These are phyloP conservation scores for Amyloporia xantha DNA, from an alignment of 768 basidiomycete species.

Conservation along the genomic window DNA sequence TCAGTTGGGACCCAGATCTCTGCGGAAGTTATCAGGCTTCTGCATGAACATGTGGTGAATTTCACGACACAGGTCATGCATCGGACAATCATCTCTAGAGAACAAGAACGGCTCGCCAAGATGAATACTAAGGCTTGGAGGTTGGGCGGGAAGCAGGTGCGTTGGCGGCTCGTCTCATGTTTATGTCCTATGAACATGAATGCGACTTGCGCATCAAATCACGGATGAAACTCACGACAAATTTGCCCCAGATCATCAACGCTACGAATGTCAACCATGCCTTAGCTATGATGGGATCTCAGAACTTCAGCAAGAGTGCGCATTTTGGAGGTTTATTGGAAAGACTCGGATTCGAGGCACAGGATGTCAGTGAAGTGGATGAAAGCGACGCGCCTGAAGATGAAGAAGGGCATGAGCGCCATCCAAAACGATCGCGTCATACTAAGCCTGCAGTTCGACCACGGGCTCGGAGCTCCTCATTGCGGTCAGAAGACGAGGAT, in stretches of 20 bases:
- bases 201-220: not conserved
- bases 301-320: slow-evolving; percentile 29
- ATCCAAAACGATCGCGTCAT: too few species aligned
- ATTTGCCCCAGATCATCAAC: slow-evolving; percentile 20
- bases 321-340: slow-evolving; percentile 34
- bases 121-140: slow-evolving; percentile 56
- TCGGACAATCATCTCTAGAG: slow-evolving; percentile 45
- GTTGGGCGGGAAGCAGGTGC: slow-evolving; percentile 35
- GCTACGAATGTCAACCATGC: slow-evolving; percentile 40
- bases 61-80: slow-evolving; percentile 49
- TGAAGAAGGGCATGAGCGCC: not conserved
- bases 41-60: slow-evolving; percentile 39
- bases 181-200: not conserved
- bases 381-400: not conserved
- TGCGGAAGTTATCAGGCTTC: slow-evolving; percentile 36
- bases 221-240: too few species aligned
- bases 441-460: too few species aligned
- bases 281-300: slow-evolving; percentile 39
- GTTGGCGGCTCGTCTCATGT: slow-evolving; percentile 17
- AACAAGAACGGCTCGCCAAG: slow-evolving; percentile 55
- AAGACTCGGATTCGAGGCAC: slow-evolving; percentile 7
- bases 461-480: too few species aligned
- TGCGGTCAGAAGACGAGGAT: not conserved
- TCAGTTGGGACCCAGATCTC: slow-evolving; percentile 34
- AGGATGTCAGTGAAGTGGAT: slow-evolving; percentile 13